These are phyloP conservation scores for Saturnispora dispora DNA, from an alignment of 805 yeast genomes.

Conservation along the genomic window DNA sequence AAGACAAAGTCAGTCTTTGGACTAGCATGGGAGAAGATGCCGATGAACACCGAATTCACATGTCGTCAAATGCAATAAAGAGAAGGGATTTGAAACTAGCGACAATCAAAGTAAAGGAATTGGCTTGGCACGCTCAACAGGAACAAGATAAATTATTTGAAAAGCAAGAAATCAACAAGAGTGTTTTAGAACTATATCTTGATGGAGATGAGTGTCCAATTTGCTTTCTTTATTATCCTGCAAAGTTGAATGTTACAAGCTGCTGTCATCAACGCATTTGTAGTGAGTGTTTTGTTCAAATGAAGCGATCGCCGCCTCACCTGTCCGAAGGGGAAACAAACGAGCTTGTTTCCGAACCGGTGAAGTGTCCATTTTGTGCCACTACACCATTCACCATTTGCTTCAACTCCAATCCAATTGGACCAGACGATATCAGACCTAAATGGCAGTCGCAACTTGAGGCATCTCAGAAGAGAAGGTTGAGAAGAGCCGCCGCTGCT, in stretches of 20 bases:
- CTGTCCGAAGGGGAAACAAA: constrained; percentile 35
- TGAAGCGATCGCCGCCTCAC: constrained; percentile 85
- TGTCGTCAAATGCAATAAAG: constrained; percentile 36
- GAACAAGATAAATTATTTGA: constrained; percentile 23
- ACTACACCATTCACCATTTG: constrained; percentile 60
- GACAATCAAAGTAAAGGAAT: constrained; percentile 32
- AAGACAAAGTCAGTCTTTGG: constrained; percentile 42
- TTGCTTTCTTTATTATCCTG: constrained; percentile 82
- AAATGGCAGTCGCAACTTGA: constrained; percentile 79
- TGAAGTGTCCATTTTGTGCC: constrained; percentile 91
- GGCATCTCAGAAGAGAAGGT: constrained; percentile 66
- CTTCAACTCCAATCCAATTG: constrained; percentile 39
- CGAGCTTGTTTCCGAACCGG: constrained; percentile 73
- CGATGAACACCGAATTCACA: constrained; percentile 48
- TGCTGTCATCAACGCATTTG: constrained; percentile 94
- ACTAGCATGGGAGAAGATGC: constrained; percentile 49
- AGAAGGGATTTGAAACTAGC: constrained; percentile 41
- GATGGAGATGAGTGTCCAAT: constrained; percentile 84
- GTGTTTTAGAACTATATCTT: constrained; percentile 54
- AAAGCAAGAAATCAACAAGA: constrained; percentile 32
- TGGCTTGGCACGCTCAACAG: constrained; percentile 23
- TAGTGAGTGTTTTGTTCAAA: constrained; percentile 94
- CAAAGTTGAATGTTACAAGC: constrained; percentile 63
- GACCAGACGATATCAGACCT: constrained; percentile 72
- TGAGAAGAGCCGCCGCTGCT: constrained; percentile 87